These are phyloP conservation scores for Glycyrrhiza uralensis DNA, from an alignment of 306 rosid species.

Conservation along the genomic window DNA sequence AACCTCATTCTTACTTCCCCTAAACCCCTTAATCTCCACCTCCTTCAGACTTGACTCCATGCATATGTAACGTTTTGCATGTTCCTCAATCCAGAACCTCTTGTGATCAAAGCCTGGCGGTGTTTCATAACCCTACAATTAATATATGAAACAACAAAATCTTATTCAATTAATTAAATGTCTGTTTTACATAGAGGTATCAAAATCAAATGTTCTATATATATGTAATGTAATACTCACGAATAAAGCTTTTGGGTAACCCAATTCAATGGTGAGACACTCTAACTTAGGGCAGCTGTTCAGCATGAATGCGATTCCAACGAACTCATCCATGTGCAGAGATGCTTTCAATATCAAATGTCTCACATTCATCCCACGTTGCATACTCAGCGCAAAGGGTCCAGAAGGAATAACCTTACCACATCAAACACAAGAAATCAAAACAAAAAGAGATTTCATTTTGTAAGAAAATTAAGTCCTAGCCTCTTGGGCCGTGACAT, in stretches of 20 bases:
- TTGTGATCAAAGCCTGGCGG: background rate
- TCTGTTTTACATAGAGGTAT: too few relatives aligned
- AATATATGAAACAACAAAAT: background rate
- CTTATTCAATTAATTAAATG: too few relatives aligned
- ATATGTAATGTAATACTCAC: slow-evolving; percentile 36
- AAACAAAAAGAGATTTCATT: too few relatives aligned
- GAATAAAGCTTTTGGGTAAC: background rate
- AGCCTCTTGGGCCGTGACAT: too few relatives aligned
- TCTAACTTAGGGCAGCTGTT: slow-evolving; percentile 33
- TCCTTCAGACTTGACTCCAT: background rate
- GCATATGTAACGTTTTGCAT: background rate
- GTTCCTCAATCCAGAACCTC: background rate
- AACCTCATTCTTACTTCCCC: background rate
- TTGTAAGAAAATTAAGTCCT: too few relatives aligned
- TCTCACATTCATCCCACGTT: background rate
- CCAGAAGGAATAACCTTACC: slow-evolving; percentile 22
- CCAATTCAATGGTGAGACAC: slow-evolving; percentile 34
- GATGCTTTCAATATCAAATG: slow-evolving; percentile 40
- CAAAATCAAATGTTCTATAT: too few relatives aligned
- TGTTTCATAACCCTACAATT: slow-evolving; percentile 26
- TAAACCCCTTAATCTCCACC: slow-evolving; percentile 10
- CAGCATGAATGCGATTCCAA: slow-evolving; percentile 42
- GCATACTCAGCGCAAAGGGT: background rate
- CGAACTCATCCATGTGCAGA: slow-evolving; percentile 32
- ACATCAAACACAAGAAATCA: background rate